These are phyloP conservation scores for Talaromyces verruculosus DNA, from an alignment of 2,329 filamentous ascomycete genomes.

Conservation along the genomic window DNA sequence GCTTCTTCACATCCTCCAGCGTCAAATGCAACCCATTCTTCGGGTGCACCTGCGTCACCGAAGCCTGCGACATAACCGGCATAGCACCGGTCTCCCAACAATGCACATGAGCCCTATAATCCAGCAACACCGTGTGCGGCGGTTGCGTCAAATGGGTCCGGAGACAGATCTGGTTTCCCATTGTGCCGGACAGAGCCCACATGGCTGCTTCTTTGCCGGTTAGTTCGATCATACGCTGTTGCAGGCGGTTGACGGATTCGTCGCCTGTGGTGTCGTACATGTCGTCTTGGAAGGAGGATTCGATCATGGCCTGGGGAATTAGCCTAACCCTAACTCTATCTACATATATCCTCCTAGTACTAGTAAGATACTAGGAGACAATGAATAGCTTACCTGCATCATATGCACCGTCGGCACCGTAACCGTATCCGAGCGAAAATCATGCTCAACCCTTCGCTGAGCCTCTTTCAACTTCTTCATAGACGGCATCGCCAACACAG, in stretches of 20 bases:
- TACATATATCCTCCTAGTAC: neutral
- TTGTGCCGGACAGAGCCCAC: slow-evolving; percentile 40
- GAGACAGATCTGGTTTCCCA: slow-evolving; percentile 43
- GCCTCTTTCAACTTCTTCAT: slow-evolving; percentile 21
- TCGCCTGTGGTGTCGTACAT: slow-evolving; percentile 37
- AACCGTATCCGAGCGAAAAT: slow-evolving; percentile 33
- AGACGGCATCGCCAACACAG: slow-evolving; percentile 16
- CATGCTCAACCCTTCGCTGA: slow-evolving; percentile 23
- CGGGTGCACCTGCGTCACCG: slow-evolving; percentile 31
- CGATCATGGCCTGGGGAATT: slow-evolving; percentile 28
- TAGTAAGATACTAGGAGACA: too few species aligned
- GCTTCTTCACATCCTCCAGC: slow-evolving; percentile 34
- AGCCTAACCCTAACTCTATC: slow-evolving; percentile 17
- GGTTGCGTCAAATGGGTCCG: slow-evolving; percentile 36
- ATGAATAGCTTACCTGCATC: slow-evolving; percentile 28
- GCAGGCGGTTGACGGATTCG: slow-evolving; percentile 30
- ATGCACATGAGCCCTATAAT: slow-evolving; percentile 39
- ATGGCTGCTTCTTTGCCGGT: slow-evolving; percentile 38
- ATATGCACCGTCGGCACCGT: slow-evolving; percentile 31
- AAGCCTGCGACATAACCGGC: slow-evolving; percentile 35
- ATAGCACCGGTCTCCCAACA: slow-evolving; percentile 33
- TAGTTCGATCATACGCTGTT: slow-evolving; percentile 32
- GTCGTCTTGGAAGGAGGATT: slow-evolving; percentile 38
- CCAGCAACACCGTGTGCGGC: slow-evolving; percentile 36
- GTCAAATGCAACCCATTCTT: slow-evolving; percentile 38